phyloP scores from a whole-genome alignment of 2,329 filamentous ascomycete species.

The Fusarium metavorans region DNA sequence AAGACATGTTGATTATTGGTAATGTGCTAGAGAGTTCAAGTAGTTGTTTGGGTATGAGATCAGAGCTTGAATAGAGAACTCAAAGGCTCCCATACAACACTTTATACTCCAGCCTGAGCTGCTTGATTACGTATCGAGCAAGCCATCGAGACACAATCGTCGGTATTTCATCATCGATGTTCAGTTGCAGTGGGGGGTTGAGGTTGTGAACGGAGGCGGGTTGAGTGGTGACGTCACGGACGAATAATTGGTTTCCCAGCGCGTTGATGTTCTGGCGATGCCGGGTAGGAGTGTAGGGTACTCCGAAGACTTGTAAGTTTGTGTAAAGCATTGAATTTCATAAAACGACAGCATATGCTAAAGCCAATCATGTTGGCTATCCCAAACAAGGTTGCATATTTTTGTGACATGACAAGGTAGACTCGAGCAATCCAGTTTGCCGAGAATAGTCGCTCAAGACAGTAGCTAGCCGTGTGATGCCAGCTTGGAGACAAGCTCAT shows the following conservation, averaged over 20 bases:
- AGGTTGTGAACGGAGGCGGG: conserved; percentile 16
- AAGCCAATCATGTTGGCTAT: not conserved
- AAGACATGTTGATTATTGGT: conserved; percentile 50
- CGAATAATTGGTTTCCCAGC: conserved; percentile 3
- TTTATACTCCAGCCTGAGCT: conserved; percentile 34
- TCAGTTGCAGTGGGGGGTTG: conserved; percentile 24
- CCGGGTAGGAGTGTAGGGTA: not conserved
- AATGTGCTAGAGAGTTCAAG: conserved; percentile 6
- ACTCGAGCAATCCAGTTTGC: not conserved
- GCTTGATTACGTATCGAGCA: conserved; percentile 27
- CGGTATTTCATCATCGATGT: conserved; percentile 46
- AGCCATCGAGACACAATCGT: conserved; percentile 38
- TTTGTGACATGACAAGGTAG: not conserved
- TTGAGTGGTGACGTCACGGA: conserved; percentile 36
- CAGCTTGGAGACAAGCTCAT: not conserved
- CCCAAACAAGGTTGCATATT: not conserved
- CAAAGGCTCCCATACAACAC: conserved; percentile 13
- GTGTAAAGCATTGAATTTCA: not conserved
- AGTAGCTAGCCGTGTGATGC: not conserved
- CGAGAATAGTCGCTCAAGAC: not conserved
- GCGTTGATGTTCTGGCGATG: not conserved
- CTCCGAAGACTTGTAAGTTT: not conserved
- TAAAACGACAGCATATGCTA: not conserved
- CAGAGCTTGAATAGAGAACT: conserved; percentile 4
- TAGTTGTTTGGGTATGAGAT: conserved; percentile 23